Conservation (phyloP, 2,329 filamentous ascomycete genomes). For the Plenodomus tracheiphilus region DNA sequence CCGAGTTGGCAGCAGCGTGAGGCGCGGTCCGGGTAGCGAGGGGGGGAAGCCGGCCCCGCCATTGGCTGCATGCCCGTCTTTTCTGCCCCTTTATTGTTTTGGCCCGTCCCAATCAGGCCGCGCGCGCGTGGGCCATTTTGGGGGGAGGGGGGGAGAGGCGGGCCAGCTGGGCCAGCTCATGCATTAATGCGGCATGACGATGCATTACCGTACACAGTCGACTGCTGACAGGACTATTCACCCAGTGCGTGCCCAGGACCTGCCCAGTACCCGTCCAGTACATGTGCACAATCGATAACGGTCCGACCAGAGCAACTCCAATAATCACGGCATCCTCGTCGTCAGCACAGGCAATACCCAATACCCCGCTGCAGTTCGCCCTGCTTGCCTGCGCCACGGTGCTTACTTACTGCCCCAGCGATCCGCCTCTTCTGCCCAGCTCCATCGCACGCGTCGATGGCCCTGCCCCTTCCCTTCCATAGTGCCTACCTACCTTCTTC, state of each 20-base stretch:
- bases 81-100: slow-evolving; percentile 22
- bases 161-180: too few relatives aligned
- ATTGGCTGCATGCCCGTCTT: slow-evolving; percentile 35
- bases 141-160: too few relatives aligned
- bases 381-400: neutral
- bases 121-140: neutral
- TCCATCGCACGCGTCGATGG: neutral
- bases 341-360: neutral
- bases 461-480: slow-evolving; percentile 3
- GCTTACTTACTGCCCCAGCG: neutral
- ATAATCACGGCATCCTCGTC: neutral
- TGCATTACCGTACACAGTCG: too few relatives aligned
- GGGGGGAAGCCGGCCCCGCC: slow-evolving; percentile 1
- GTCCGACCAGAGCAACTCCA: too few relatives aligned
- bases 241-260: too few relatives aligned
- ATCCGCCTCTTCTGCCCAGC: neutral
- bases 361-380: slow-evolving; percentile 2
- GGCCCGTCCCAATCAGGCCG: neutral
- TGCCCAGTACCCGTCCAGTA: too few relatives aligned
- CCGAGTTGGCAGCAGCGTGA: slow-evolving; percentile 1
- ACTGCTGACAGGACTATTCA: slow-evolving; percentile 8
- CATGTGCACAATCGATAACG: slow-evolving; percentile 10
- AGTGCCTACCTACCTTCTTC: slow-evolving; percentile 1
- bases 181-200: too few relatives aligned
- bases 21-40: neutral